Evolutionary conservation across 2,329 filamentous ascomycete species (phyloP).

Genomic region (Venturia pyrina): DNA sequence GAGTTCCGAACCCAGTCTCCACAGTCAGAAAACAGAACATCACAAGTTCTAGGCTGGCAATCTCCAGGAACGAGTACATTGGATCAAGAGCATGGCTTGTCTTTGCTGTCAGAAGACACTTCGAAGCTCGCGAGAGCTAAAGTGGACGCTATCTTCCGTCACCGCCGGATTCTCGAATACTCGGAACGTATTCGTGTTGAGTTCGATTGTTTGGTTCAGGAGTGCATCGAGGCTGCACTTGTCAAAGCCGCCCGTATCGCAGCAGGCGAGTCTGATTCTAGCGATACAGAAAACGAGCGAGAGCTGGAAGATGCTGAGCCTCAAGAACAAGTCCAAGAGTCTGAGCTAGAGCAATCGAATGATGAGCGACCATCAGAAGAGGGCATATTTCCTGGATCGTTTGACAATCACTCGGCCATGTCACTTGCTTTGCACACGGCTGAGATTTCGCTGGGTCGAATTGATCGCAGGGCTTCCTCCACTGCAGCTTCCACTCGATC

Average conservation of each 20-base stretch:
- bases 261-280: slow-evolving; percentile 73
- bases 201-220: slow-evolving; percentile 84
- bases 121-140: slow-evolving; percentile 76
- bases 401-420: slow-evolving; percentile 47
- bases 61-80: slow-evolving; percentile 84
- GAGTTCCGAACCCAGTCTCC: slow-evolving; percentile 91
- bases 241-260: slow-evolving; percentile 82
- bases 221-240: slow-evolving; percentile 89
- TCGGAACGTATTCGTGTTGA: slow-evolving; percentile 91
- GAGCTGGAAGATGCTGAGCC: slow-evolving; percentile 35
- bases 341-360: slow-evolving; percentile 32
- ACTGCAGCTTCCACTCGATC: slow-evolving; percentile 66
- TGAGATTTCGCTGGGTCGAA: slow-evolving; percentile 23
- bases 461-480: slow-evolving; percentile 46
- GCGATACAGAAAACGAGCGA: slow-evolving; percentile 24
- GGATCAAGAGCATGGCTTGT: slow-evolving; percentile 86
- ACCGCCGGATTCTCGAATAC: slow-evolving; percentile 90
- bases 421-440: slow-evolving; percentile 45
- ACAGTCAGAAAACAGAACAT: slow-evolving; percentile 88
- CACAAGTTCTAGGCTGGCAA: slow-evolving; percentile 93
- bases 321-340: slow-evolving; percentile 38
- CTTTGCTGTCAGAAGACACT: slow-evolving; percentile 80
- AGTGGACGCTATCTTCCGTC: slow-evolving; percentile 84
- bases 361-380: slow-evolving; percentile 38
- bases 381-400: slow-evolving; percentile 48